Conservation (phyloP, 2,329 filamentous ascomycete genomes). For the Fusarium graminum region DNA sequence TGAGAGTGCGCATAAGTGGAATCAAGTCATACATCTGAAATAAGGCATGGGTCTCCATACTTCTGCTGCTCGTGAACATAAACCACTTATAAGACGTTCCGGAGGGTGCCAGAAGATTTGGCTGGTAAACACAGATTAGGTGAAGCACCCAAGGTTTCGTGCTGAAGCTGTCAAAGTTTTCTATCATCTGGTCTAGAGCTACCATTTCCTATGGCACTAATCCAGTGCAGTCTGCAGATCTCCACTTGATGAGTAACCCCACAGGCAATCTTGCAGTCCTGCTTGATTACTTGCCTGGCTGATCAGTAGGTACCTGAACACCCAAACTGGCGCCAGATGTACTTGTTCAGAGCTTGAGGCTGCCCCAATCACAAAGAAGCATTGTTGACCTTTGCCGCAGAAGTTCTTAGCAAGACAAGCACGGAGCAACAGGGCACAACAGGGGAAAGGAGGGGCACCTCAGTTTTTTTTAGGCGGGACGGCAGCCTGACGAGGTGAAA, state of each 20-base stretch:
- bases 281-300: not conserved
- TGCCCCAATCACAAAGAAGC: constrained; percentile 41
- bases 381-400: constrained; percentile 32
- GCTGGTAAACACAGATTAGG: too few species aligned
- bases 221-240: constrained; percentile 8
- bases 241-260: constrained; percentile 30
- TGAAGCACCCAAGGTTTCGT: too few species aligned
- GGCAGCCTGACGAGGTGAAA: constrained; percentile 43
- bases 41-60: not conserved
- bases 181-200: too few species aligned
- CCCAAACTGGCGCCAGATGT: constrained; percentile 19
- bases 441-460: constrained; percentile 47
- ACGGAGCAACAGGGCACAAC: constrained; percentile 34
- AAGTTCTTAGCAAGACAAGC: constrained; percentile 18
- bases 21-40: not conserved
- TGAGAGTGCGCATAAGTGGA: not conserved
- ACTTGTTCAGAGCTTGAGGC: constrained; percentile 29
- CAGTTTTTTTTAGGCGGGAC: constrained; percentile 39
- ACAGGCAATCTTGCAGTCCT: constrained; percentile 36
- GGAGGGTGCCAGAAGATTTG: too few species aligned
- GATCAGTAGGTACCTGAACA: constrained; percentile 27
- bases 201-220: too few species aligned
- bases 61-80: not conserved
- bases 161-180: too few species aligned
- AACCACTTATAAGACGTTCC: too few species aligned